Conservation (phyloP, 306 rosid genomes). For the Gillenia trifoliata region DNA sequence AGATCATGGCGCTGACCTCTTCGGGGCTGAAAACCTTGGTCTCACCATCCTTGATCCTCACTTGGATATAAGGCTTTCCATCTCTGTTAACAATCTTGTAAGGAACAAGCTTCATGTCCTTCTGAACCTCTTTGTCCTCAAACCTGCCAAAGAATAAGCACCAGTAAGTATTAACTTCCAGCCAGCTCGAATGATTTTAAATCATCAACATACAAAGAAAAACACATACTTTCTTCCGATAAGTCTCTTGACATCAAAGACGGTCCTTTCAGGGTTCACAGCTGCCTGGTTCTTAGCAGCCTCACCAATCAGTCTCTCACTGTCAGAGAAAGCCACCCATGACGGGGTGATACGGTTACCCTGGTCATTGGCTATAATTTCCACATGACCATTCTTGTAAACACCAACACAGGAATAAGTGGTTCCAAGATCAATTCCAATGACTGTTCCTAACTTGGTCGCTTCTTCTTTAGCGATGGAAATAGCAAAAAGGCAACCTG, state of each 20-base stretch:
- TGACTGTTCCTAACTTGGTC: conserved; percentile 83
- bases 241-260: conserved; percentile 96
- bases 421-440: conserved; percentile 95
- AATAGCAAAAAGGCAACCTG: conserved; percentile 77
- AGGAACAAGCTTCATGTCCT: conserved; percentile 82
- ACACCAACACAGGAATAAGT: conserved; percentile 99
- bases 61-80: conserved; percentile 95
- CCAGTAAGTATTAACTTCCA: conserved; percentile 6
- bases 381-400: conserved; percentile 93
- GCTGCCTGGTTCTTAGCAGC: conserved; percentile 99
- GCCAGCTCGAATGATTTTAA: neutral
- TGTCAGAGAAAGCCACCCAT: conserved; percentile 87
- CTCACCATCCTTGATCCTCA: conserved; percentile 80
- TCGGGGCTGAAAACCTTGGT: conserved; percentile 97
- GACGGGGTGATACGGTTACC: conserved; percentile 99
- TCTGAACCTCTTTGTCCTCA: conserved; percentile 87
- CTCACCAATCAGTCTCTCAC: conserved; percentile 94
- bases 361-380: conserved; percentile 97
- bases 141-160: conserved; percentile 45
- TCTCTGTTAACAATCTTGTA: conserved; percentile 94
- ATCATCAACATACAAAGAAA: neutral
- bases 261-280: conserved; percentile 87
- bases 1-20: conserved; percentile 90
- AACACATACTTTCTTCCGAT: conserved; percentile 82
- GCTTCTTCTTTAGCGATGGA: conserved; percentile 91